A percentile compares a stretch with the other conserved stretches of the same genome.
Evolutionary conservation across 2,329 filamentous ascomycete species (phyloP).

Genomic region (Cercospora brassicicola): DNA sequence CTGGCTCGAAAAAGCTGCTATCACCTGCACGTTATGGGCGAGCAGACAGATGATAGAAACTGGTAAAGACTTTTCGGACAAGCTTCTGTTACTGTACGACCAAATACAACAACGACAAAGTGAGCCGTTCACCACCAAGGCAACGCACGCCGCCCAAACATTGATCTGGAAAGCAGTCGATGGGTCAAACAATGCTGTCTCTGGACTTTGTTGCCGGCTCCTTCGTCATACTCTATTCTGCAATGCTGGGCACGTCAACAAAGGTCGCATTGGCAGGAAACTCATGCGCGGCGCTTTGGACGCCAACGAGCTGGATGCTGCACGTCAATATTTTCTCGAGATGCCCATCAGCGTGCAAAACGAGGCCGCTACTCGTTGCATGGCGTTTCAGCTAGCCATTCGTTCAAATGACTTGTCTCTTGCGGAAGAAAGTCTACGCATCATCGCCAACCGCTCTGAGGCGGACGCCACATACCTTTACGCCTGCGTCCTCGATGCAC

Average conservation of each 20-base stretch:
- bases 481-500: conserved; percentile 76
- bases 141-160: conserved; percentile 67
- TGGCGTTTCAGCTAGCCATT: conserved; percentile 36
- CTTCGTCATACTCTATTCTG: conserved; percentile 68
- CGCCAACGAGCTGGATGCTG: conserved; percentile 56
- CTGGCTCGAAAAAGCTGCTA: conserved; percentile 69
- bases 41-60: conserved; percentile 46
- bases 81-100: conserved; percentile 49
- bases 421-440: conserved; percentile 62
- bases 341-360: conserved; percentile 52
- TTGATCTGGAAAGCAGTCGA: conserved; percentile 70
- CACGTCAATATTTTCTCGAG: conserved; percentile 56
- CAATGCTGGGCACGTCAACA: conserved; percentile 64
- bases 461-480: conserved; percentile 68
- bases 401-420: conserved; percentile 42
- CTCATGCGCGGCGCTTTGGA: conserved; percentile 68
- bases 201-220: conserved; percentile 64
- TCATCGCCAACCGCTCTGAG: conserved; percentile 55
- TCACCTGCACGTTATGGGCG: conserved; percentile 68
- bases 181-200: neutral
- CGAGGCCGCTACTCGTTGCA: conserved; percentile 31
- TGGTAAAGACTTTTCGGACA: conserved; percentile 36
- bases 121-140: conserved; percentile 56
- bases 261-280: conserved; percentile 66
- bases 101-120: conserved; percentile 49